Evolutionary conservation across 202 grass and related monocot species (phyloP).

Genomic region (Saccharum hybrid): DNA sequence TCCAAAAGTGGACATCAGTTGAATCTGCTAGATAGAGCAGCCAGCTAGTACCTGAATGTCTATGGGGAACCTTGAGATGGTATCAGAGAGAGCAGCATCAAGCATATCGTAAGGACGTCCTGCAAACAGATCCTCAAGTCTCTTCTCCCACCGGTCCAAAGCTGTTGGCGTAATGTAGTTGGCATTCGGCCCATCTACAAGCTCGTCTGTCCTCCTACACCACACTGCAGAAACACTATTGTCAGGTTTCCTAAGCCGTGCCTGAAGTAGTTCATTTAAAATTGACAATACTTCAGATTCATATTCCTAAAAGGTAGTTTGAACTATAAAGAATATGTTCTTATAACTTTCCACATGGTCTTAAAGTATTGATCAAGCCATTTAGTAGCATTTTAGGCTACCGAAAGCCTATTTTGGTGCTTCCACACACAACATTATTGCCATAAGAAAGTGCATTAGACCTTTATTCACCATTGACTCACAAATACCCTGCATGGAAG

Average conservation of each 20-base stretch:
- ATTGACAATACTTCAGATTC: neutral
- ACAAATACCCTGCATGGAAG: neutral
- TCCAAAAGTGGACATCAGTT: neutral
- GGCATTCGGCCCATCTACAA: constrained; percentile 92
- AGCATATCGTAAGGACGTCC: constrained; percentile 95
- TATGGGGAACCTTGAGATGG: constrained; percentile 77
- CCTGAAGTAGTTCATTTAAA: constrained; percentile 27
- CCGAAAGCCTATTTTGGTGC: constrained; percentile 22
- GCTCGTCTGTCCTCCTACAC: constrained; percentile 98
- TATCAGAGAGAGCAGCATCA: constrained; percentile 87
- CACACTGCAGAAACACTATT: constrained; percentile 56
- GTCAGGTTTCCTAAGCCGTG: constrained; percentile 16
- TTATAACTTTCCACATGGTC: constrained; percentile 6
- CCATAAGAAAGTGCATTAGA: neutral
- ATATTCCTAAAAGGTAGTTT: neutral
- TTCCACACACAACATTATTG: neutral
- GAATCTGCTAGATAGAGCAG: neutral
- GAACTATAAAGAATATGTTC: constrained; percentile 34
- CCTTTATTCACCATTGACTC: constrained; percentile 34
- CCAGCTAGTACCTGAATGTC: constrained; percentile 79
- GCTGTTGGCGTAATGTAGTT: constrained; percentile 91
- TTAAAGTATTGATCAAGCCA: constrained; percentile 21
- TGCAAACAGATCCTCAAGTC: constrained; percentile 80
- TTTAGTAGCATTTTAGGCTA: constrained; percentile 11
- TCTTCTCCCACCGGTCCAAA: constrained; percentile 82